These are phyloP conservation scores for Vitis riparia DNA, from an alignment of 164 flowering plant species.

Conservation along the genomic window DNA sequence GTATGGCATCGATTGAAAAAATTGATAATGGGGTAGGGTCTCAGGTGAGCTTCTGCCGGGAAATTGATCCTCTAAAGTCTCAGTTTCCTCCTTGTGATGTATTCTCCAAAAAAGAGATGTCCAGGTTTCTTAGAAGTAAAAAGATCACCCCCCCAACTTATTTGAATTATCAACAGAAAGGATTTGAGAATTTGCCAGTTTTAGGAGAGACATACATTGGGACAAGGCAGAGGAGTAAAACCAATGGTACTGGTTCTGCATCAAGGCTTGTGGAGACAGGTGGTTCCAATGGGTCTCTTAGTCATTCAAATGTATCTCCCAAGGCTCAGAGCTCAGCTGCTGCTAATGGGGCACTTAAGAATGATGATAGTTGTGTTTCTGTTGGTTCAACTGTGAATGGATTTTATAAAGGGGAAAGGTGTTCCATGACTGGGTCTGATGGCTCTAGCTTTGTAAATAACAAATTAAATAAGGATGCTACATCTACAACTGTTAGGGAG, in stretches of 20 bases:
- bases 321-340: conserved; percentile 14
- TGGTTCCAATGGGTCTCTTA: conserved; percentile 35
- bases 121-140: conserved; percentile 48
- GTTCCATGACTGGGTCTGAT: conserved; percentile 13
- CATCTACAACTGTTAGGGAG: conserved; percentile 14
- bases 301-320: conserved; percentile 12
- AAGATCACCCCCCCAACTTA: conserved; percentile 52
- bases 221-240: conserved; percentile 17
- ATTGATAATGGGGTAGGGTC: conserved; percentile 24
- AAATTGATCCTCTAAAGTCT: conserved; percentile 64
- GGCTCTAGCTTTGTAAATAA: conserved; percentile 14
- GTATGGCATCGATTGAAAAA: conserved; percentile 10
- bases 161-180: conserved; percentile 36
- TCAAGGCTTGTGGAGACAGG: conserved; percentile 20
- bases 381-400: conserved; percentile 27
- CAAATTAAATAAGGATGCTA: conserved; percentile 16
- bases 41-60: conserved; percentile 14
- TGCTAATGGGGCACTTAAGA: conserved; percentile 21
- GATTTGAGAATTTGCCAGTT: conserved; percentile 29
- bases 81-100: conserved; percentile 75
- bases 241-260: conserved; percentile 6
- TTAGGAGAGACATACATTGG: conserved; percentile 26
- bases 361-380: conserved; percentile 21
- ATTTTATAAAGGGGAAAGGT: conserved; percentile 13
- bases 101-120: conserved; percentile 81